Percentiles rank a stretch among this genome's conserved stretches.
Evolutionary conservation across 2,329 filamentous ascomycete species (phyloP).

Genomic region (Cladophialophora carrionii): DNA sequence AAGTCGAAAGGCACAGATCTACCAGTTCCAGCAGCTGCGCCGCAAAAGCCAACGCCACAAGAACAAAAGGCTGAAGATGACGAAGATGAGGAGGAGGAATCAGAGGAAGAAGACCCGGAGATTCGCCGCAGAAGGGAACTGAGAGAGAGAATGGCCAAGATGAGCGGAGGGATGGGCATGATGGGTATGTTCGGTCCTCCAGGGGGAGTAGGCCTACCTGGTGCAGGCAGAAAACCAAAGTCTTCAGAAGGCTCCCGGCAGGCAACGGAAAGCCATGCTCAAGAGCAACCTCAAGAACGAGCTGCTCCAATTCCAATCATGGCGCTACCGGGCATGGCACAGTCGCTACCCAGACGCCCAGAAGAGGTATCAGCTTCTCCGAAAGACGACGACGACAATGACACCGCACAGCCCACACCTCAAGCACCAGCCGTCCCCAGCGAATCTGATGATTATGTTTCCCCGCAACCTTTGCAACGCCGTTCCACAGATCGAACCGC

Average conservation of each 20-base stretch:
- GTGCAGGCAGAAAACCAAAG: slow-evolving; percentile 55
- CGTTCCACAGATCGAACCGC: slow-evolving; percentile 49
- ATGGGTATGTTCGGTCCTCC: slow-evolving; percentile 85
- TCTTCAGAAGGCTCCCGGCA: slow-evolving; percentile 46
- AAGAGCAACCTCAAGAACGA: slow-evolving; percentile 41
- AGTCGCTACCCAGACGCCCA: slow-evolving; percentile 55
- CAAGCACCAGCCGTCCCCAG: slow-evolving; percentile 29
- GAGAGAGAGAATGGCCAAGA: slow-evolving; percentile 94
- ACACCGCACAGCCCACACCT: slow-evolving; percentile 34
- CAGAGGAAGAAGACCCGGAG: slow-evolving; percentile 88
- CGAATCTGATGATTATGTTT: slow-evolving; percentile 34
- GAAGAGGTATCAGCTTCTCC: slow-evolving; percentile 50
- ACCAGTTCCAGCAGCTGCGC: slow-evolving; percentile 11
- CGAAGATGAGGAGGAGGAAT: slow-evolving; percentile 64
- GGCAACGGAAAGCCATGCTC: slow-evolving; percentile 41
- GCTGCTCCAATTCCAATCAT: slow-evolving; percentile 59
- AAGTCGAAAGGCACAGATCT: slow-evolving; percentile 52
- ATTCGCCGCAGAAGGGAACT: slow-evolving; percentile 82
- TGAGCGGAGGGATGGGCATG: slow-evolving; percentile 98
- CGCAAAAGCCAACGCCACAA: slow-evolving; percentile 51
- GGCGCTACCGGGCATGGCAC: slow-evolving; percentile 72
- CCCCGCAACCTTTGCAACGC: slow-evolving; percentile 30
- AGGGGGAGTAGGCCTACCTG: slow-evolving; percentile 63
- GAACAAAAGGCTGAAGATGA: slow-evolving; percentile 50
- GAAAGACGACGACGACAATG: slow-evolving; percentile 42